Percentiles rank a stretch among this genome's conserved stretches.
Evolutionary conservation across 371 early-diverging fungal genomes (phyloP).

Genomic region (Spraguea lophii): DNA sequence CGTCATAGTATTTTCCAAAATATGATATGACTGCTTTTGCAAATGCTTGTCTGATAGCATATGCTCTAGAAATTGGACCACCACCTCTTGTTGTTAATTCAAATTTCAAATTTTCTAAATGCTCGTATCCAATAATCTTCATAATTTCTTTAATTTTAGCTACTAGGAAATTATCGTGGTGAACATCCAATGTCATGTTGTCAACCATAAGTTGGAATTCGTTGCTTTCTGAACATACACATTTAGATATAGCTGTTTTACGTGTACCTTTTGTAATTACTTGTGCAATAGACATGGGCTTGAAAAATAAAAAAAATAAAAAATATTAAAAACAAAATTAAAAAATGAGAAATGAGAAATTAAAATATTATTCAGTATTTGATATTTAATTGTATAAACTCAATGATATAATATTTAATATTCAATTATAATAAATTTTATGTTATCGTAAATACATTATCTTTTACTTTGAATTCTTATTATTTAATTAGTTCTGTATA

Average conservation of each 20-base stretch:
- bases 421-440: too few relatives aligned
- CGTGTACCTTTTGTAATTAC: slow-evolving; percentile 47
- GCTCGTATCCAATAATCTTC: slow-evolving; percentile 75
- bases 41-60: slow-evolving; percentile 94
- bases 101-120: slow-evolving; percentile 82
- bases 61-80: slow-evolving; percentile 86
- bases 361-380: too few relatives aligned
- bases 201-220: slow-evolving; percentile 77
- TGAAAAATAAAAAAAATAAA: slow-evolving; percentile 20
- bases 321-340: too few relatives aligned
- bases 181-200: slow-evolving; percentile 78
- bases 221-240: slow-evolving; percentile 82
- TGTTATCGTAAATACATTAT: too few relatives aligned
- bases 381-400: too few relatives aligned
- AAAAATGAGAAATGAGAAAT: too few relatives aligned
- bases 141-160: slow-evolving; percentile 95
- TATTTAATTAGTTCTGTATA: too few relatives aligned
- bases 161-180: slow-evolving; percentile 78
- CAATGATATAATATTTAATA: too few relatives aligned
- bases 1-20: slow-evolving; percentile 96
- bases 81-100: slow-evolving; percentile 85
- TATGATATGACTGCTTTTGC: slow-evolving; percentile 93
- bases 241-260: slow-evolving; percentile 97
- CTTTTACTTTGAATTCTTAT: too few relatives aligned
- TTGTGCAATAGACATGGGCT: too few relatives aligned